phyloP scores from a whole-genome alignment of 371 early-diverging fungal genomes.

The Hamiltosporidium tvaerminnensis region DNA sequence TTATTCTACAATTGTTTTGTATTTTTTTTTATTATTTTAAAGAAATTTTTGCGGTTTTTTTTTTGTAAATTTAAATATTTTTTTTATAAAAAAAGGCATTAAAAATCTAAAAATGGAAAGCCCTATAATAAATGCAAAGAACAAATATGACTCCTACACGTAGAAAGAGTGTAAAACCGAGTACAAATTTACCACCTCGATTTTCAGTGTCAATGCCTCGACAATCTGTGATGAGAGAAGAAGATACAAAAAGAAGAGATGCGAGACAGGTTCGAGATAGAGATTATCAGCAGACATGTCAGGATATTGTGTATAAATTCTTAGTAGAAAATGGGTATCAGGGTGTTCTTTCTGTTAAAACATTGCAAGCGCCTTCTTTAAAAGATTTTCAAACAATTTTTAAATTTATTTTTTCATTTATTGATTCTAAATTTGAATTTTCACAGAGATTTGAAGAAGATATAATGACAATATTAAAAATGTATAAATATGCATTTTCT shows the following conservation, averaged over 20 bases:
- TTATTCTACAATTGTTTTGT: too few relatives aligned
- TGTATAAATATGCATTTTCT: constrained; percentile 50
- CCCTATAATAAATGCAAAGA: too few relatives aligned
- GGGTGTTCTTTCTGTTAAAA: constrained; percentile 25
- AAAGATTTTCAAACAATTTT: constrained; percentile 53
- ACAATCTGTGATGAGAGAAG: too few relatives aligned
- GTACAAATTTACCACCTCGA: too few relatives aligned
- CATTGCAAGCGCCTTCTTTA: constrained; percentile 37
- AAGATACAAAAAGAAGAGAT: constrained; percentile 4
- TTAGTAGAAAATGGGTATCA: constrained; percentile 47
- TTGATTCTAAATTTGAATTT: constrained; percentile 33
- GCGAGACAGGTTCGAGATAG: constrained; percentile 42
- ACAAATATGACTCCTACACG: too few relatives aligned
- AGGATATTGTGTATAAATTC: constrained; percentile 36
- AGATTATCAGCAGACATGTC: constrained; percentile 35
- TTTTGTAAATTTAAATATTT: too few relatives aligned
- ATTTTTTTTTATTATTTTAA: too few relatives aligned
- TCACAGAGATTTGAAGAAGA: constrained; percentile 52
- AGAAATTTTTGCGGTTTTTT: too few relatives aligned
- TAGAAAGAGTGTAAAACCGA: too few relatives aligned
- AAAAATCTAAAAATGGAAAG: too few relatives aligned
- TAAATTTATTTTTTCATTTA: constrained; percentile 47
- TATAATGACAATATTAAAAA: constrained; percentile 40
- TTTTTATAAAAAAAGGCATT: too few relatives aligned
- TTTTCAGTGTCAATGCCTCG: too few relatives aligned